These are phyloP conservation scores for Truncatella angustata DNA, from an alignment of 2,329 filamentous ascomycete genomes.

Conservation along the genomic window DNA sequence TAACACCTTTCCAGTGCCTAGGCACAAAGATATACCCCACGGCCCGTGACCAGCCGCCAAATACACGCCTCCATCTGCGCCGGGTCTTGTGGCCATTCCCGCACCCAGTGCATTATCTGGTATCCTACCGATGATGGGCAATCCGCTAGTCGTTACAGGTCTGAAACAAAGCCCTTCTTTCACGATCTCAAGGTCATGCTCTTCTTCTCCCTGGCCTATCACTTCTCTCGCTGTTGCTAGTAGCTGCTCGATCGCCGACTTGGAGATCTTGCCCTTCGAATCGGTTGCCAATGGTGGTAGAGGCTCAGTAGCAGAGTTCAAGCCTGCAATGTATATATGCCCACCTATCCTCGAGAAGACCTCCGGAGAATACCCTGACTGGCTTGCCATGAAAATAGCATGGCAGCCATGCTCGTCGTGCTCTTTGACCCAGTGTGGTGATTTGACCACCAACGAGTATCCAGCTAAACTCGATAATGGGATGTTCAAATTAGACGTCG, in stretches of 20 bases:
- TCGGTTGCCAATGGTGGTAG: slow-evolving; percentile 58
- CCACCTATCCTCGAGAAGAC: slow-evolving; percentile 65
- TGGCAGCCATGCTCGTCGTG: slow-evolving; percentile 54
- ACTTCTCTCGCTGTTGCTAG: slow-evolving; percentile 46
- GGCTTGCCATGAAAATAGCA: slow-evolving; percentile 64
- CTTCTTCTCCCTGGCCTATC: slow-evolving; percentile 37
- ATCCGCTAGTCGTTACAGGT: slow-evolving; percentile 63
- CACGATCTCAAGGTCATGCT: slow-evolving; percentile 54
- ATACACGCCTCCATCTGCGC: slow-evolving; percentile 61
- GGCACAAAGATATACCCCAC: slow-evolving; percentile 66
- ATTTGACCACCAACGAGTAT: slow-evolving; percentile 67
- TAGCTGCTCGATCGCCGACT: slow-evolving; percentile 46
- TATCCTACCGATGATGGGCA: slow-evolving; percentile 61
- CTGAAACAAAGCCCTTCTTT: slow-evolving; percentile 71
- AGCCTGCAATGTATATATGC: slow-evolving; percentile 70
- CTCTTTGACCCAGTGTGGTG: slow-evolving; percentile 49
- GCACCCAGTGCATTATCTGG: slow-evolving; percentile 54
- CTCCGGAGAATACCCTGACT: slow-evolving; percentile 61
- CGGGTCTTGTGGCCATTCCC: slow-evolving; percentile 38
- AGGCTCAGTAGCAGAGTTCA: slow-evolving; percentile 61
- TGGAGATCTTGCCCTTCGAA: slow-evolving; percentile 37
- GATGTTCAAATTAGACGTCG: slow-evolving; percentile 47
- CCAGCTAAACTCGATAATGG: slow-evolving; percentile 65
- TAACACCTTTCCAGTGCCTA: slow-evolving; percentile 70
- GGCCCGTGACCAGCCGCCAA: slow-evolving; percentile 72